Base-by-base conservation (phyloP, 1,284 basidiomycete species). In the Pascua guehoae region DNA sequence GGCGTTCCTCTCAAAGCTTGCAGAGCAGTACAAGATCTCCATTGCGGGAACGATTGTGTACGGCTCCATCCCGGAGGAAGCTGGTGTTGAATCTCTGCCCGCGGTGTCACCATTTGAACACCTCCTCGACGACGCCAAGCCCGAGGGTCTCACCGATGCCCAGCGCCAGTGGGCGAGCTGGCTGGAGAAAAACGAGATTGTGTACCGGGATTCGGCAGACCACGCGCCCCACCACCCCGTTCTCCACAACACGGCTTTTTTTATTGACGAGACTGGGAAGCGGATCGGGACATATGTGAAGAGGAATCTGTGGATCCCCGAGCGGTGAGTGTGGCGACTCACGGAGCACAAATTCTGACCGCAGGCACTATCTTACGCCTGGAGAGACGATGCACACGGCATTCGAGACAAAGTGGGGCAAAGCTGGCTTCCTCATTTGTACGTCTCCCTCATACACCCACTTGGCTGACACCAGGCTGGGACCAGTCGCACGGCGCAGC, bases 241-340 rank as follows among this genome's bases (percentile, higher is more conserved):
- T 1, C 53, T 74, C 47, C 49, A 61, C 32, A 76, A 77, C 54
- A 72, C 67, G 8, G 75, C 75, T 9, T 75, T 74, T 61, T 75
- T 69, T 58, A 68, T 75, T 50, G 69, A 76, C 56, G 67, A 62
- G 11, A 60, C 53, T 8, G 74, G 73, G 4, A 51, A 66, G 32
- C 42, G 70, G 5, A 32, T 63, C 4, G 71, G 71, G 0, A 49
- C 65, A 38, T 78, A 77, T 57, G 60, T 67, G 9, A 78, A 78
- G 64, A 63, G 61, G 44, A 77, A 77, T 58, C 60, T 78, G 4
- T 78, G 77, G 77, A 74, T 76, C 56, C 71, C 74, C 12, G 77
- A 78, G 63, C 57, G 73, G 73, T 75, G 41, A 49, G 71, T 58
- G 15, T 44, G 5, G 14, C 10, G 15, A 8, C n/a, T n/a, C 7